Conservation (phyloP, 345 rosid genomes). For the Punica granatum region DNA sequence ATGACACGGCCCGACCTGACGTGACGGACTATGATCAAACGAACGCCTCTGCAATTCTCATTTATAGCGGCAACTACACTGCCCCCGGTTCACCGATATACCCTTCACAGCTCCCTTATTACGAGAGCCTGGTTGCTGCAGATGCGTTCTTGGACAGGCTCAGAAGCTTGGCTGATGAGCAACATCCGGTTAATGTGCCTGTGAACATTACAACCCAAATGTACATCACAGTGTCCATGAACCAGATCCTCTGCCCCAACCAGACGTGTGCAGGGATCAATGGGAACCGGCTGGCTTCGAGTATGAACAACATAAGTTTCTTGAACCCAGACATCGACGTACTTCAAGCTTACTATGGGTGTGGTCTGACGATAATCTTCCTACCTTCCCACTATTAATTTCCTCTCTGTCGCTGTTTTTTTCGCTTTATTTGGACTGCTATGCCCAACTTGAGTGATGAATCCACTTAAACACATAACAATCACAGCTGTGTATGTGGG, state of each 20-base stretch:
- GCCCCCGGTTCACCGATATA: slow-evolving; percentile 1
- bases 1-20: background rate
- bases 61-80: slow-evolving; percentile 8
- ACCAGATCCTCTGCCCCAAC: slow-evolving; percentile 14
- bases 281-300: slow-evolving; percentile 30
- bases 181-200: slow-evolving; percentile 28
- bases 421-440: too few species aligned
- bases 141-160: slow-evolving; percentile 22
- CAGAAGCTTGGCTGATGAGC: slow-evolving; percentile 19
- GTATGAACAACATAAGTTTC: slow-evolving; percentile 45
- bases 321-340: slow-evolving; percentile 22
- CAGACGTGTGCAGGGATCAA: slow-evolving; percentile 20
- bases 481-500: background rate
- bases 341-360: slow-evolving; percentile 26
- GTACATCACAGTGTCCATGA: slow-evolving; percentile 12
- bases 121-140: slow-evolving; percentile 16
- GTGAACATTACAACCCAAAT: slow-evolving; percentile 9
- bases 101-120: slow-evolving; percentile 8
- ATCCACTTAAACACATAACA: background rate
- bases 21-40: background rate
- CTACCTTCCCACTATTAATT: too few species aligned
- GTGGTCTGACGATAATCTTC: background rate
- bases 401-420: too few species aligned
- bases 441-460: too few species aligned
- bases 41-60: slow-evolving; percentile 11